Conservation (phyloP, 352 stramenopile species). For the Globisporangium canariense region DNA sequence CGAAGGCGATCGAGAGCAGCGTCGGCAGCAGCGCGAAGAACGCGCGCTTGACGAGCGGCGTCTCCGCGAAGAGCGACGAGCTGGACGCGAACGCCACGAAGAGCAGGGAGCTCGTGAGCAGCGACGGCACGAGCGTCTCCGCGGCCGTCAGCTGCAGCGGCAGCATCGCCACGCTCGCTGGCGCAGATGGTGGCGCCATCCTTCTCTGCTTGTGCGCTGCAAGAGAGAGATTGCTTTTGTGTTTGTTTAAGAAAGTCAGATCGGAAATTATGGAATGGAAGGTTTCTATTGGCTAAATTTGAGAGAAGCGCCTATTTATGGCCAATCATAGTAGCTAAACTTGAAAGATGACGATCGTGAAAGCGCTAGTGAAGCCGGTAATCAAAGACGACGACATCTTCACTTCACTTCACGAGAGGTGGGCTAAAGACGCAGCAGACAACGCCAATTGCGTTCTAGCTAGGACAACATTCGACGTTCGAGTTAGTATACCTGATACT, state of each 20-base stretch:
- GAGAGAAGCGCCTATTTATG: neutral
- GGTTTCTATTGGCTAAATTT: neutral
- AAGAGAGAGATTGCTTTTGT: neutral
- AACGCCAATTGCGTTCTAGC: too few species aligned
- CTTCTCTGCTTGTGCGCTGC: neutral
- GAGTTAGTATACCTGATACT: too few species aligned
- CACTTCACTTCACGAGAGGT: too few species aligned
- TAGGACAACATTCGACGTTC: too few species aligned
- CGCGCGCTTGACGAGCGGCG: slow-evolving; percentile 26
- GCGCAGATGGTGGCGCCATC: neutral
- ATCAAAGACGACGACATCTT: neutral
- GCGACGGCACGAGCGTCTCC: slow-evolving; percentile 23
- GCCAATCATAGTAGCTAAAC: neutral
- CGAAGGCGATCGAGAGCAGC: slow-evolving; percentile 35
- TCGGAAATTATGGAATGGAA: too few species aligned
- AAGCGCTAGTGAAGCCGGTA: neutral
- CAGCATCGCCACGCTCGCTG: neutral
- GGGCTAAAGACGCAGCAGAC: too few species aligned
- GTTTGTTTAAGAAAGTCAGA: neutral
- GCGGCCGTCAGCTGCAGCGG: slow-evolving; percentile 6
- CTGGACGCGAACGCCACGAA: slow-evolving; percentile 11
- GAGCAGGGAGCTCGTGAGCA: slow-evolving; percentile 22
- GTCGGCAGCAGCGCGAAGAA: slow-evolving; percentile 58
- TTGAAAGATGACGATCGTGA: neutral
- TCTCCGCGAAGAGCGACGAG: slow-evolving; percentile 16